Percentiles rank a stretch among this genome's conserved stretches.
These are phyloP conservation scores for Rosa chinensis DNA, from an alignment of 306 rosid species.

Conservation along the genomic window DNA sequence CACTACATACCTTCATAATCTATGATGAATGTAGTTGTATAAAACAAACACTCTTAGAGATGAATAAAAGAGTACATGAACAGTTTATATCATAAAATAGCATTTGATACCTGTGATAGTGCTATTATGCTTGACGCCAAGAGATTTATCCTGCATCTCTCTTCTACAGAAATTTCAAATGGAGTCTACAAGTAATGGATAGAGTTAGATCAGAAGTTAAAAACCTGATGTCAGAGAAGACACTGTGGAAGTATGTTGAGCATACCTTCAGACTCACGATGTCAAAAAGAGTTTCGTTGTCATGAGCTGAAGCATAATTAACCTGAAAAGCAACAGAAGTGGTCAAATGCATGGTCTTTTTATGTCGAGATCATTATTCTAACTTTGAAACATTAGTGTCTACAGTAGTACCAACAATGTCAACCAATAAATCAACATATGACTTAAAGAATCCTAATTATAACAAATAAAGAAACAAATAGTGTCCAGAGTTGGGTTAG, in stretches of 20 bases:
- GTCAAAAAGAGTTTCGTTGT: conserved; percentile 91
- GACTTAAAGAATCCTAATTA: not conserved
- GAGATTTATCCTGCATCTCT: conserved; percentile 91
- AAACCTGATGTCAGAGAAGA: conserved; percentile 9
- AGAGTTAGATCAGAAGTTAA: conserved; percentile 19
- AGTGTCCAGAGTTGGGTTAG: not conserved
- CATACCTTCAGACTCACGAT: conserved; percentile 80
- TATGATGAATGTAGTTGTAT: not conserved
- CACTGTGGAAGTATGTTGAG: conserved; percentile 20
- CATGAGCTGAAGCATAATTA: conserved; percentile 94
- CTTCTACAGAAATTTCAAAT: conserved; percentile 53
- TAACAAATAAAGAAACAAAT: not conserved
- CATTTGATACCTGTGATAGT: conserved; percentile 68
- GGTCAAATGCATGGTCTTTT: conserved; percentile 26
- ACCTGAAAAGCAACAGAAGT: conserved; percentile 54
- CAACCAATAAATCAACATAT: not conserved
- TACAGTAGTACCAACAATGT: not conserved
- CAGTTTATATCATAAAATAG: conserved; percentile 19
- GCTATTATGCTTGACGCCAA: conserved; percentile 88
- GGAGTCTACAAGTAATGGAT: conserved; percentile 56
- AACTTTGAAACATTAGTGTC: not conserved
- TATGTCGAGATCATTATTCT: not conserved
- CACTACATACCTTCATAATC: not conserved
- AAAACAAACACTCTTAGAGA: not conserved
- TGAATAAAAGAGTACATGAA: not conserved